Percentiles rank a stretch among this genome's conserved stretches.
Evolutionary conservation across 768 basidiomycete genomes (phyloP).

Genomic region (Collybia mongolica): DNA sequence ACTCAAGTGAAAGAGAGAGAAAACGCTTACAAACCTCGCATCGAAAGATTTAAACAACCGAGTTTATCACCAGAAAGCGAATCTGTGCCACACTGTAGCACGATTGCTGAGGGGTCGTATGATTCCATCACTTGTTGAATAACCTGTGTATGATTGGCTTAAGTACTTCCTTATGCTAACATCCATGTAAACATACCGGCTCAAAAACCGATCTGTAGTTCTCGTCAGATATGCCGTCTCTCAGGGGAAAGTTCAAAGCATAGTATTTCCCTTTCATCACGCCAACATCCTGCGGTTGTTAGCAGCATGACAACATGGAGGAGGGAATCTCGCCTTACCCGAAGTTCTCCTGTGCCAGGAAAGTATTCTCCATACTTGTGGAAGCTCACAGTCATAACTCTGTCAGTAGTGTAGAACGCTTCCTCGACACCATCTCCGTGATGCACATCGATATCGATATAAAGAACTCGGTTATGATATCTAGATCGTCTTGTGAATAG

Average conservation of each 20-base stretch:
- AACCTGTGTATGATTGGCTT: constrained; percentile 50
- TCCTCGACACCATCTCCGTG: constrained; percentile 99
- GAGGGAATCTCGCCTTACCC: constrained; percentile 46
- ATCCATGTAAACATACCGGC: constrained; percentile 58
- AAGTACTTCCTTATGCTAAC: not conserved
- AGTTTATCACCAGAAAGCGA: constrained; percentile 95
- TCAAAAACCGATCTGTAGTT: constrained; percentile 95
- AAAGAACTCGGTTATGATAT: constrained; percentile 92
- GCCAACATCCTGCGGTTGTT: constrained; percentile 71
- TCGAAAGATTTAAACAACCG: constrained; percentile 93
- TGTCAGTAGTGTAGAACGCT: constrained; percentile 97
- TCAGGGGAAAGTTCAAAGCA: constrained; percentile 89
- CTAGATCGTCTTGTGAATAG: constrained; percentile 33
- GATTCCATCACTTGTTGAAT: constrained; percentile 92
- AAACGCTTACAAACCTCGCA: constrained; percentile 67
- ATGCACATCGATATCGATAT: constrained; percentile 98
- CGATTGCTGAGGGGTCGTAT: constrained; percentile 92
- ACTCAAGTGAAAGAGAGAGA: not conserved
- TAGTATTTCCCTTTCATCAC: constrained; percentile 95
- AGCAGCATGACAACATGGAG: constrained; percentile 1
- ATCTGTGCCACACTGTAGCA: constrained; percentile 96
- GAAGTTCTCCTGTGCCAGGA: constrained; percentile 96
- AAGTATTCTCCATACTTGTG: constrained; percentile 99
- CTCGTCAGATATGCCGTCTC: constrained; percentile 94
- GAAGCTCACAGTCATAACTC: constrained; percentile 98